phyloP scores from a whole-genome alignment of 768 basidiomycete genomes.

The Lanmaoa rubissima region DNA sequence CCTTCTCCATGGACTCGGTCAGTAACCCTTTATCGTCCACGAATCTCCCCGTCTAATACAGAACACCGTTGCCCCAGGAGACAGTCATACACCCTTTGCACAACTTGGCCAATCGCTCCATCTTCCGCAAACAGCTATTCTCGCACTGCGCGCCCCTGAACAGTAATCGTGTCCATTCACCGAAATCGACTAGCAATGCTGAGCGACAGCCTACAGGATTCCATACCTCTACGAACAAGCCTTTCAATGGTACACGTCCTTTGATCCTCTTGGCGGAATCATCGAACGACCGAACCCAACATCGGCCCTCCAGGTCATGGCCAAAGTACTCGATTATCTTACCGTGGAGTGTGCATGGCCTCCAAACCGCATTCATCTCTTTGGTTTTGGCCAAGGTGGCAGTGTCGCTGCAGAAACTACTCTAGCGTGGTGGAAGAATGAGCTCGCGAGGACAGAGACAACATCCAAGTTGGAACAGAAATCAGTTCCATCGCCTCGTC shows the following conservation, averaged over 20 bases:
- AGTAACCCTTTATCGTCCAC: slow-evolving; percentile 11
- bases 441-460: slow-evolving; percentile 15
- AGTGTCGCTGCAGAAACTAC: slow-evolving; percentile 70
- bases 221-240: slow-evolving; percentile 78
- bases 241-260: slow-evolving; percentile 86
- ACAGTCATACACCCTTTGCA: slow-evolving; percentile 75
- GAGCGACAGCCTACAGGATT: slow-evolving; percentile 44
- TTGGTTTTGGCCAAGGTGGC: slow-evolving; percentile 89
- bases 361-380: slow-evolving; percentile 68
- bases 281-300: slow-evolving; percentile 73
- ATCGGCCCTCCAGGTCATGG: slow-evolving; percentile 56
- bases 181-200: slow-evolving; percentile 5
- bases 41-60: not conserved
- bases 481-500: slow-evolving; percentile 10
- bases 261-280: slow-evolving; percentile 74
- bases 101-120: slow-evolving; percentile 70
- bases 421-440: slow-evolving; percentile 51
- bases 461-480: slow-evolving; percentile 9
- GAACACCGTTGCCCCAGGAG: slow-evolving; percentile 49
- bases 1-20: slow-evolving; percentile 84
- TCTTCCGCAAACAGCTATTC: slow-evolving; percentile 86
- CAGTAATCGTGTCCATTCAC: slow-evolving; percentile 45
- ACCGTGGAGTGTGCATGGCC: slow-evolving; percentile 64
- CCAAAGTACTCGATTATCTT: slow-evolving; percentile 54
- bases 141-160: slow-evolving; percentile 78